Evolutionary conservation across 1,139 yeast species (phyloP).

Genomic region (Casaregolazyma suthepensis): DNA sequence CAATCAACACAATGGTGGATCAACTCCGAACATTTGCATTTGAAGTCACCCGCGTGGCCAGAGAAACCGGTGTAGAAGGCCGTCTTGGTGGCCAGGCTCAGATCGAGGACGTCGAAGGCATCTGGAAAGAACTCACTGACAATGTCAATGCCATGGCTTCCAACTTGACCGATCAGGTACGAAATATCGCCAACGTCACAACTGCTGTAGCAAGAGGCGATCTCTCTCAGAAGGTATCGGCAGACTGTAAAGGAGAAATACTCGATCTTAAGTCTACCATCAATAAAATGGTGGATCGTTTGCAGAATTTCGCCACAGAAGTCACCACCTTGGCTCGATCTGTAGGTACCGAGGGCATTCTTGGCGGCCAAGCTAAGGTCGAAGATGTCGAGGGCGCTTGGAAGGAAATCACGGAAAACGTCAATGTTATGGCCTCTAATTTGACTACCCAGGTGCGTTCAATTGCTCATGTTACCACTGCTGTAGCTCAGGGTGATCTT

Average conservation of each 20-base stretch:
- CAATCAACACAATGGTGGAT: conserved; percentile 83
- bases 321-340: conserved; percentile 83
- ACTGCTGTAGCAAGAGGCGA: conserved; percentile 93
- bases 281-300: conserved; percentile 80
- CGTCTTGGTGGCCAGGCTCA: conserved; percentile 84
- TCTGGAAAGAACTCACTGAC: conserved; percentile 84
- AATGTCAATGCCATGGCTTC: conserved; percentile 85
- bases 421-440: conserved; percentile 84
- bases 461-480: conserved; percentile 86
- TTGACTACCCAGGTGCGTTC: conserved; percentile 85
- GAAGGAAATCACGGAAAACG: conserved; percentile 88
- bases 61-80: conserved; percentile 88
- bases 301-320: conserved; percentile 82
- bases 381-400: conserved; percentile 92
- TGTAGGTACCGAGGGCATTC: conserved; percentile 83
- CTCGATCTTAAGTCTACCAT: conserved; percentile 74
- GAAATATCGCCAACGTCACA: conserved; percentile 86
- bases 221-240: conserved; percentile 76
- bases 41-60: conserved; percentile 81
- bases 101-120: conserved; percentile 78
- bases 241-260: conserved; percentile 85
- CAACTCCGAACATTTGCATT: conserved; percentile 82
- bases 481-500: conserved; percentile 87
- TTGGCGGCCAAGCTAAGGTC: conserved; percentile 89
- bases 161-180: conserved; percentile 77